Conservation (phyloP, 2,329 filamentous ascomycete species). For the Alternaria brassicae region DNA sequence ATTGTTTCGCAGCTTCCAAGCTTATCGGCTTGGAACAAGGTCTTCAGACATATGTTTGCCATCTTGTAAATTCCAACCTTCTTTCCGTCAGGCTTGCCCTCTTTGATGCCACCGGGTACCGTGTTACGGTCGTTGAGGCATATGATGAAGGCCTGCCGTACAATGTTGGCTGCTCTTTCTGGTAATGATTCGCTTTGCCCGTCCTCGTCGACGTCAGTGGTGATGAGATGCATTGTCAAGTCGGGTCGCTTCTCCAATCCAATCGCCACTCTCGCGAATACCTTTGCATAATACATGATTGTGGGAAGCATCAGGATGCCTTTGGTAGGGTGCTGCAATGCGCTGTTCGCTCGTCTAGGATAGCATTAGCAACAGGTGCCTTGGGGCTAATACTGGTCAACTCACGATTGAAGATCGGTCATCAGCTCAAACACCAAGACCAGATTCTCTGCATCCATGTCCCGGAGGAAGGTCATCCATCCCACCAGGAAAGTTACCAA, state of each 20-base stretch:
- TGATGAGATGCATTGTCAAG: conserved; percentile 70
- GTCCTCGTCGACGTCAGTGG: conserved; percentile 63
- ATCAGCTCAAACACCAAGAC: conserved; percentile 77
- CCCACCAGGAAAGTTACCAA: conserved; percentile 81
- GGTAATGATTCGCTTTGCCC: conserved; percentile 79
- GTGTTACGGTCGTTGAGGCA: conserved; percentile 83
- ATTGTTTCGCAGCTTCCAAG: conserved; percentile 85
- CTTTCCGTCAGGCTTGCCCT: conserved; percentile 78
- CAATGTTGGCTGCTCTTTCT: conserved; percentile 85
- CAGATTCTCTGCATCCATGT: conserved; percentile 78
- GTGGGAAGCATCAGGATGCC: conserved; percentile 84
- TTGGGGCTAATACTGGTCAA: conserved; percentile 13
- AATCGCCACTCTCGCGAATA: conserved; percentile 83
- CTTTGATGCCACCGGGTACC: conserved; percentile 61
- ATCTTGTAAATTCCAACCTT: conserved; percentile 89
- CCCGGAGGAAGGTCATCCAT: conserved; percentile 81
- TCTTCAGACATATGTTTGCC: conserved; percentile 86
- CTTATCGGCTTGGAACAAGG: conserved; percentile 87
- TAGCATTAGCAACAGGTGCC: conserved; percentile 8
- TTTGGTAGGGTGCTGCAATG: conserved; percentile 78
- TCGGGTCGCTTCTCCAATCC: conserved; percentile 81
- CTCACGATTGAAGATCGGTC: conserved; percentile 76
- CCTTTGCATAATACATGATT: conserved; percentile 80
- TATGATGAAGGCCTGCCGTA: conserved; percentile 89
- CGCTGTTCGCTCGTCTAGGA: conserved; percentile 75